Evolutionary conservation across 164 flowering plant genomes (phyloP), one percentile per base, ranked within the genome.

Genomic region (Nymphaea colorata): DNA sequence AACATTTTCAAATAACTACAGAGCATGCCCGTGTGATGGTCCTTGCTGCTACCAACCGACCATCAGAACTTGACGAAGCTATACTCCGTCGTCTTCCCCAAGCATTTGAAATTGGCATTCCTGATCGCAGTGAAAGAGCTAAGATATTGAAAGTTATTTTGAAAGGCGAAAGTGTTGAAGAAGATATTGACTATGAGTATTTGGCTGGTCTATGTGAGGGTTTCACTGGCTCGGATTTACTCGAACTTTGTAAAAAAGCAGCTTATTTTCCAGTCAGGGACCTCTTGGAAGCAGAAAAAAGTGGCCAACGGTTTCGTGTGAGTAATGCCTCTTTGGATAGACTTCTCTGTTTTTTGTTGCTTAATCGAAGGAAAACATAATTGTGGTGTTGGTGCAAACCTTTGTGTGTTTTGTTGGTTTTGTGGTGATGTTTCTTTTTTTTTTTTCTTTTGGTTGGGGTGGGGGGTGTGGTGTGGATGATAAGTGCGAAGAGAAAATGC

Each of bases 61-160:
- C 99, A 65, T 86, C 92, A 64, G 98, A 95, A 72, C 97, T 95
- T 70, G 99, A 95, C 79, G 99, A 95, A 75, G 99, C 99, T 73
- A 95, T 95, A 75, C 87, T 95, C 14, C 79, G 99, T 12, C 96
- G 98, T 57, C 85, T 95, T 76, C 94, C 99, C 61, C 97, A 92
- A 74, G 85, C 97, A 5, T 95, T 95, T 82, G 98, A 95, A 79
- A 89, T 95, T 74, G 98, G 99, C 64, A 70, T 85, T 8, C 99
- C 99, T 44, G 85, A 87, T 59, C 75, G 75, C 45, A 78, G 60
- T 53, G 99, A 90, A 80, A 86, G 99, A 74, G 89, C 76, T 65
- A 82, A 80, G 74, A 92, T 95, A 65, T 71, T 95, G 72, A 85
- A 89, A 74, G 97, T 95, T 59, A 74, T 85, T 69, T 74, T 95